Conservation (phyloP, 306 rosid species). For the Medicago truncatula region MtrunA17r5.0-ANR NC_053042.1:43396001-43396500, state of each 20-base stretch:
- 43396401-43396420: conserved; percentile 71
- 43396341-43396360: conserved; percentile 50
- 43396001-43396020: too few relatives aligned
- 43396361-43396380: background rate
- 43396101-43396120: too few relatives aligned
- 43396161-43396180: too few relatives aligned
- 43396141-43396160: too few relatives aligned
- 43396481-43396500: background rate
- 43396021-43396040: too few relatives aligned
- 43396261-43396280: conserved; percentile 54
- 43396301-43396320: conserved; percentile 75
- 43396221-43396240: background rate
- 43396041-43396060: too few relatives aligned
- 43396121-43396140: too few relatives aligned
- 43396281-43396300: conserved; percentile 53
- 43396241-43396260: background rate
- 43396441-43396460: conserved; percentile 79
- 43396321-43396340: conserved; percentile 67
- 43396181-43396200: conserved; percentile 14
- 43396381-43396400: background rate
- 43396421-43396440: conserved; percentile 84
- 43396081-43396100: too few relatives aligned
- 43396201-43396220: conserved; percentile 9
- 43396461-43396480: conserved; percentile 51
- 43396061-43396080: too few relatives aligned